Conservation (phyloP, 106 monocot species). For the Allium sativum region DNA sequence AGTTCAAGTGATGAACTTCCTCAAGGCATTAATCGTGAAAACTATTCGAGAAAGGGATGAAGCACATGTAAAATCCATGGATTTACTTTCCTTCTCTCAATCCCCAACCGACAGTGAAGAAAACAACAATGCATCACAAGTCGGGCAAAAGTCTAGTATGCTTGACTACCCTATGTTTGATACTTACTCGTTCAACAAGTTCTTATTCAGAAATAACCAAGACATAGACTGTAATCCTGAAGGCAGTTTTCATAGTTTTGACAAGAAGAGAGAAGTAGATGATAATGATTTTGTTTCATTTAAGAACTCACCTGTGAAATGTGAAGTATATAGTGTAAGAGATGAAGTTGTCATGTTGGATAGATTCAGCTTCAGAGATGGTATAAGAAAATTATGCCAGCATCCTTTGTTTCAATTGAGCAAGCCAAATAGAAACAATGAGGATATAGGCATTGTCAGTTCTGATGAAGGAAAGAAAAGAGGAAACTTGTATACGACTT, state of each 20-base stretch:
- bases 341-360: constrained; percentile 29
- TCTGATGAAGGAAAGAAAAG: constrained; percentile 21
- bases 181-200: constrained; percentile 11
- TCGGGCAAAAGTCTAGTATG: too few relatives aligned
- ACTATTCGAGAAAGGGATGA: constrained; percentile 54
- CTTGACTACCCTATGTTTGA: neutral
- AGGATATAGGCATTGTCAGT: constrained; percentile 19
- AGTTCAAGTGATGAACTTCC: constrained; percentile 88
- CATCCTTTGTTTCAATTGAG: constrained; percentile 63
- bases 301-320: constrained; percentile 9
- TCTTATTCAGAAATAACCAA: constrained; percentile 13
- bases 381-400: constrained; percentile 49
- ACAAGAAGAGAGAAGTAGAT: constrained; percentile 21
- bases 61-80: constrained; percentile 9
- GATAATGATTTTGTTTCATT: constrained; percentile 1
- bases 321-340: constrained; percentile 8
- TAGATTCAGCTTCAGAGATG: constrained; percentile 42
- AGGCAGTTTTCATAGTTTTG: constrained; percentile 29
- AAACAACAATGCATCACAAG: constrained; percentile 5
- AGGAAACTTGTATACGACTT: constrained; percentile 35
- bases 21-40: constrained; percentile 63
- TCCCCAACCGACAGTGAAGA: constrained; percentile 32
- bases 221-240: constrained; percentile 19
- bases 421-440: constrained; percentile 40
- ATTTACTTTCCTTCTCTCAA: constrained; percentile 20